These are phyloP conservation scores for Skeletonema menzelii DNA, from an alignment of 108 stramenopile genomes.

Conservation along the genomic window DNA sequence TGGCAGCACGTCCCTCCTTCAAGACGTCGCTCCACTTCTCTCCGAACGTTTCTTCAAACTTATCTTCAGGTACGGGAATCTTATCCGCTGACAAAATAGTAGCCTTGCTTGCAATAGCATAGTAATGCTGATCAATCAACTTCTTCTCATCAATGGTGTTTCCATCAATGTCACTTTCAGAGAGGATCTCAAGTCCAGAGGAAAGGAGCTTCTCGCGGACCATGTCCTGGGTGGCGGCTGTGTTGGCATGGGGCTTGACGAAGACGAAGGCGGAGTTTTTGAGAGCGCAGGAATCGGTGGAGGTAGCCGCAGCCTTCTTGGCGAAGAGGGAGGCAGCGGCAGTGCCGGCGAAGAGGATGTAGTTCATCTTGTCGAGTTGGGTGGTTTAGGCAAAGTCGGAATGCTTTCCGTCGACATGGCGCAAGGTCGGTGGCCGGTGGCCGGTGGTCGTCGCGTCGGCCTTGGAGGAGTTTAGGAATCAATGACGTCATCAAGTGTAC, in stretches of 20 bases:
- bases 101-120: conserved; percentile 93
- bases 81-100: conserved; percentile 81
- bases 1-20: conserved; percentile 72
- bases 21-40: conserved; percentile 84
- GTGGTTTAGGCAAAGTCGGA: neutral
- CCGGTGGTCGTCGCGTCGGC: no score
- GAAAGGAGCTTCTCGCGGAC: conserved; percentile 63
- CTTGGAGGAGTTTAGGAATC: no score
- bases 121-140: conserved; percentile 95
- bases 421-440: no score
- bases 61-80: conserved; percentile 84
- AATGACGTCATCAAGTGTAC: no score
- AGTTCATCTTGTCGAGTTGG: conserved; percentile 11
- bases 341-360: conserved; percentile 40
- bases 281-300: conserved; percentile 27
- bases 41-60: conserved; percentile 86
- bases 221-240: conserved; percentile 66
- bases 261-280: conserved; percentile 93
- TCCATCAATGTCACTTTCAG: conserved; percentile 75
- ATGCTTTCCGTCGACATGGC: no score
- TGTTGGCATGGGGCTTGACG: conserved; percentile 96
- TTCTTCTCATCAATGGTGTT: conserved; percentile 85
- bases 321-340: conserved; percentile 42
- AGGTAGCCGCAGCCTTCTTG: conserved; percentile 7
- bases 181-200: conserved; percentile 70